Evolutionary conservation across 2,329 filamentous ascomycete genomes (phyloP).

Genomic region (Penicillium sp.): DNA sequence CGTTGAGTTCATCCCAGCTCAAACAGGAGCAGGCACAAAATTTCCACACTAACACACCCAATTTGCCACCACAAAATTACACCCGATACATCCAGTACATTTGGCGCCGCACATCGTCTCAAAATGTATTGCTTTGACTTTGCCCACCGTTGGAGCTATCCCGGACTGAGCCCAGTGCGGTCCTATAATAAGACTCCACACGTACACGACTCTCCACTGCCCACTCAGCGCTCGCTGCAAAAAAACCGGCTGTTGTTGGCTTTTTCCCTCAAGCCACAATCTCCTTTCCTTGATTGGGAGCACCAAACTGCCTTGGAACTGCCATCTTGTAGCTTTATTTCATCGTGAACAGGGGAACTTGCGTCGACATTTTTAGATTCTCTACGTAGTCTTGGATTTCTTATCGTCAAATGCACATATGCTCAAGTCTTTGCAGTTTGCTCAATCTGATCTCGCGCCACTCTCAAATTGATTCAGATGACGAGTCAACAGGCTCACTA

Average conservation of each 20-base stretch:
- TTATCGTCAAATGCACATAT: background rate
- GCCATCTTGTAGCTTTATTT: background rate
- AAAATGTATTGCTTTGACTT: conserved; percentile 16
- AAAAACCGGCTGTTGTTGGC: background rate
- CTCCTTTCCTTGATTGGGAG: background rate
- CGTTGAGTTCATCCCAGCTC: background rate
- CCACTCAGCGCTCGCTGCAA: background rate
- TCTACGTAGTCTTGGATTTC: background rate
- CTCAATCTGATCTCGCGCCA: background rate
- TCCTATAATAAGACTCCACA: conserved; percentile 12
- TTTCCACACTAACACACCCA: conserved; percentile 3
- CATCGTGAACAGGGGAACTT: background rate
- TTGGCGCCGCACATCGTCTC: conserved; percentile 11
- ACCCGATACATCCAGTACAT: background rate
- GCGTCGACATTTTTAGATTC: too few species aligned
- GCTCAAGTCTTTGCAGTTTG: background rate
- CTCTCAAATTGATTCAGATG: background rate
- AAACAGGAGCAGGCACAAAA: background rate
- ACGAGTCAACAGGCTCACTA: background rate
- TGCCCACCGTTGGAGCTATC: conserved; percentile 22
- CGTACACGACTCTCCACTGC: background rate
- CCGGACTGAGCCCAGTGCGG: conserved; percentile 9
- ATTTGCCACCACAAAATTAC: conserved; percentile 5
- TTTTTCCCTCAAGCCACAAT: background rate
- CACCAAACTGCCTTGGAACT: background rate